A percentile compares a stretch with the other conserved stretches of the same genome.
Evolutionary conservation across 2,329 filamentous ascomycete species (phyloP).

Genomic region (Periconia sp.): DNA sequence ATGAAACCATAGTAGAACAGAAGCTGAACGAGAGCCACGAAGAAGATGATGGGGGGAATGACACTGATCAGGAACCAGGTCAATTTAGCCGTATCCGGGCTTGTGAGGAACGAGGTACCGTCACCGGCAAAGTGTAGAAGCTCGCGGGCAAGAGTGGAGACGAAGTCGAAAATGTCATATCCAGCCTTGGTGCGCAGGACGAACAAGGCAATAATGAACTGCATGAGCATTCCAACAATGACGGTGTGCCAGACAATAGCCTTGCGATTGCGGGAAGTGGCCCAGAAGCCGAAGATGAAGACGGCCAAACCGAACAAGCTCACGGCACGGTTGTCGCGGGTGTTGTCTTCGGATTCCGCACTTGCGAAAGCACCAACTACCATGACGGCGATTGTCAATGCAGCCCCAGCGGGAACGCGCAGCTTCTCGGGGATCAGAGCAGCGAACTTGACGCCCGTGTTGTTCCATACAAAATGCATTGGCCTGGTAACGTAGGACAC

Average conservation of each 20-base stretch:
- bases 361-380: slow-evolving; percentile 78
- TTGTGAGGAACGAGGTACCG: slow-evolving; percentile 73
- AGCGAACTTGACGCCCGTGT: slow-evolving; percentile 62
- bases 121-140: slow-evolving; percentile 75
- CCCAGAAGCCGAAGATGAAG: slow-evolving; percentile 67
- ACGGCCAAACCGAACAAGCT: slow-evolving; percentile 77
- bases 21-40: slow-evolving; percentile 87
- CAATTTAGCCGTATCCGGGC: slow-evolving; percentile 37
- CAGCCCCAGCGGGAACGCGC: slow-evolving; percentile 64
- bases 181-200: slow-evolving; percentile 79
- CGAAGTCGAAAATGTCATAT: slow-evolving; percentile 88
- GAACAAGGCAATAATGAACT: slow-evolving; percentile 87
- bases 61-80: slow-evolving; percentile 76
- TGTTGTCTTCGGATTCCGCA: slow-evolving; percentile 73
- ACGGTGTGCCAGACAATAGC: slow-evolving; percentile 57
- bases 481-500: slow-evolving; percentile 67
- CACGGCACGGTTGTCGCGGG: slow-evolving; percentile 74
- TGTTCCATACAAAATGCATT: slow-evolving; percentile 67
- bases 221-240: slow-evolving; percentile 83
- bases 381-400: slow-evolving; percentile 69
- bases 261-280: slow-evolving; percentile 70
- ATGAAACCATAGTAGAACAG: slow-evolving; percentile 78
- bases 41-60: slow-evolving; percentile 93
- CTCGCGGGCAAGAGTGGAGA: slow-evolving; percentile 72
- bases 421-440: slow-evolving; percentile 66